These are phyloP conservation scores for Bryoerythrophyllum caledonicum DNA, from an alignment of 225 moss, liverwort and hornwort species.

Conservation along the genomic window DNA sequence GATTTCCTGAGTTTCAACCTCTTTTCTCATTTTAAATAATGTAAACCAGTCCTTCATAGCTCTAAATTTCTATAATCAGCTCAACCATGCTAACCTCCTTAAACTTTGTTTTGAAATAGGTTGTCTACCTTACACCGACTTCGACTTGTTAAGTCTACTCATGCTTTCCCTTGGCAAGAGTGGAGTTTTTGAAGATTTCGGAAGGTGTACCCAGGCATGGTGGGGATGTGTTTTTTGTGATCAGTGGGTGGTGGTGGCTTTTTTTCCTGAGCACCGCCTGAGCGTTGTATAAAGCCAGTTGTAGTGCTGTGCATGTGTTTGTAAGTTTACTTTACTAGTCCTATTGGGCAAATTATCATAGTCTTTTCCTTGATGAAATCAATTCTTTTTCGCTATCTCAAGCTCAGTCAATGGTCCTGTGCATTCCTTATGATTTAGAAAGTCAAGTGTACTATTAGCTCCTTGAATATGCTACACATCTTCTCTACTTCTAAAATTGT, in stretches of 20 bases:
- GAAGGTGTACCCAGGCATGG: constrained; percentile 13
- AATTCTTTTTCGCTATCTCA: constrained; percentile 14
- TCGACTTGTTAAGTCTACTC: neutral
- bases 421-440: no score
- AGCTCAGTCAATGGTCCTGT: neutral
- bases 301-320: constrained; percentile 36
- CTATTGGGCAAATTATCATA: constrained; percentile 25
- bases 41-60: no score
- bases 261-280: constrained; percentile 19
- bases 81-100: no score
- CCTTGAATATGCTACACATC: no score
- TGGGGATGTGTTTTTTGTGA: constrained; percentile 27
- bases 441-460: no score
- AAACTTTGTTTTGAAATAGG: no score
- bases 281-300: constrained; percentile 34
- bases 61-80: no score
- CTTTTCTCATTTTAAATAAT: no score
- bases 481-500: no score
- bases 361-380: constrained; percentile 25
- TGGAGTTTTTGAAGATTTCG: constrained; percentile 20
- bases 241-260: constrained; percentile 22
- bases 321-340: constrained; percentile 33
- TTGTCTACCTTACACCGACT: no score
- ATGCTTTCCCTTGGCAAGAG: constrained; percentile 15
- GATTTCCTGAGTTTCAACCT: no score